These are phyloP conservation scores for Erodium moschatum DNA, from an alignment of 441 rosid genomes.

Conservation along the genomic window DNA sequence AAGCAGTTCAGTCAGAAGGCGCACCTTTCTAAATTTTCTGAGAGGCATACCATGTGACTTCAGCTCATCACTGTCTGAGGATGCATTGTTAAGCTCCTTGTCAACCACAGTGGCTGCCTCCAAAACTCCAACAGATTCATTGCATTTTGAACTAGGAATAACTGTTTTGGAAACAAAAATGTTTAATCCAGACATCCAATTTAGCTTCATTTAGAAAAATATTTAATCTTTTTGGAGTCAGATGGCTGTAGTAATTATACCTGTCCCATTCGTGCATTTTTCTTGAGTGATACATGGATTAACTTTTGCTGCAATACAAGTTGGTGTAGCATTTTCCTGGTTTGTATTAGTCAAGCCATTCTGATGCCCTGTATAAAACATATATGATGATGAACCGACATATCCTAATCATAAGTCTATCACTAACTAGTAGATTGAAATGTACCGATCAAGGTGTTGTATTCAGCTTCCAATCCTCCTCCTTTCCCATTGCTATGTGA, in stretches of 20 bases:
- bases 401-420: slow-evolving; percentile 8
- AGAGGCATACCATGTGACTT: slow-evolving; percentile 40
- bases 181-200: slow-evolving; percentile 17
- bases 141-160: slow-evolving; percentile 20
- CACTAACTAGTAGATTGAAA: slow-evolving; percentile 21
- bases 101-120: slow-evolving; percentile 29
- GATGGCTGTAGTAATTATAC: slow-evolving; percentile 27
- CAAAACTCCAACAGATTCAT: slow-evolving; percentile 25
- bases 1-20: slow-evolving; percentile 64
- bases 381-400: slow-evolving; percentile 13
- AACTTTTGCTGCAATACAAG: slow-evolving; percentile 24
- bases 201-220: slow-evolving; percentile 14
- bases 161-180: slow-evolving; percentile 30
- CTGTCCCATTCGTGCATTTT: slow-evolving; percentile 28
- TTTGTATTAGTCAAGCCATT: slow-evolving; percentile 28
- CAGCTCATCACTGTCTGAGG: slow-evolving; percentile 54
- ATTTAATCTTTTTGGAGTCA: background rate
- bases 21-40: slow-evolving; percentile 57
- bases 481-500: slow-evolving; percentile 26
- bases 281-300: slow-evolving; percentile 24
- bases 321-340: slow-evolving; percentile 25
- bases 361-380: slow-evolving; percentile 25
- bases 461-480: slow-evolving; percentile 23
- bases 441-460: slow-evolving; percentile 32
- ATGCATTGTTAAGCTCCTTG: slow-evolving; percentile 27